Conservation (phyloP, 768 basidiomycete genomes). For the Crepidotus variabilis region DNA sequence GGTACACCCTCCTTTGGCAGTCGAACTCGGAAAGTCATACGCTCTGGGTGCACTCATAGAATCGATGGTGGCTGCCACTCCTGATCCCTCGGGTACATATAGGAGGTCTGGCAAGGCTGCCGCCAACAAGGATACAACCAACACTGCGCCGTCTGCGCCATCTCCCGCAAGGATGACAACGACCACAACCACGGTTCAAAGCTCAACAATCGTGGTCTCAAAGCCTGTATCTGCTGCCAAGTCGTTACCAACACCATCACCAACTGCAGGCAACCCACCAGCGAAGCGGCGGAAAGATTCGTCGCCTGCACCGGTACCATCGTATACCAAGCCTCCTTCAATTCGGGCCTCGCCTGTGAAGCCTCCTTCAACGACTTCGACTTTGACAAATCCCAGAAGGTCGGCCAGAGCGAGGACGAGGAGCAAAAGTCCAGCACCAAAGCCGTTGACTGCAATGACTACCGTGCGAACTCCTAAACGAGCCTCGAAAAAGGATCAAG, state of each 20-base stretch:
- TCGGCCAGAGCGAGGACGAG: slow-evolving; percentile 16
- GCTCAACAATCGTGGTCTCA: slow-evolving; percentile 9
- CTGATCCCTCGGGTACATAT: slow-evolving; percentile 77
- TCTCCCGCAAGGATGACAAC: slow-evolving; percentile 18
- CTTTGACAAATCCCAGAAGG: slow-evolving; percentile 20
- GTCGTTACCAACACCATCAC: slow-evolving; percentile 40
- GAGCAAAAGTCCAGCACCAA: slow-evolving; percentile 37
- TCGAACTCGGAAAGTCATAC: slow-evolving; percentile 67
- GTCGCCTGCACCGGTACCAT: slow-evolving; percentile 44
- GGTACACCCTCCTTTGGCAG: slow-evolving; percentile 66
- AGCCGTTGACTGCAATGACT: slow-evolving; percentile 28
- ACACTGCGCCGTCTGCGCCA: slow-evolving; percentile 17
- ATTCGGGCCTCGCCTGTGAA: slow-evolving; percentile 12
- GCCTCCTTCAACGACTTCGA: slow-evolving; percentile 33
- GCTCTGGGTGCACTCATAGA: slow-evolving; percentile 55
- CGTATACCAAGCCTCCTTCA: slow-evolving; percentile 22
- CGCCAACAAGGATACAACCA: slow-evolving; percentile 24
- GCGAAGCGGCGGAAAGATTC: slow-evolving; percentile 67
- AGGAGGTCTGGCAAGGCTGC: slow-evolving; percentile 58
- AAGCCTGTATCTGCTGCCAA: slow-evolving; percentile 26
- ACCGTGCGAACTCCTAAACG: slow-evolving; percentile 33
- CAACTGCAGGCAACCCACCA: slow-evolving; percentile 36
- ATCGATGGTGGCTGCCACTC: slow-evolving; percentile 64
- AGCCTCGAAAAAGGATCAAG: slow-evolving; percentile 26
- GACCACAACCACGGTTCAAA: slow-evolving; percentile 11